These are phyloP conservation scores for Chlorella sorokiniana DNA, from an alignment of 139 green algal species.

Conservation along the genomic window DNA sequence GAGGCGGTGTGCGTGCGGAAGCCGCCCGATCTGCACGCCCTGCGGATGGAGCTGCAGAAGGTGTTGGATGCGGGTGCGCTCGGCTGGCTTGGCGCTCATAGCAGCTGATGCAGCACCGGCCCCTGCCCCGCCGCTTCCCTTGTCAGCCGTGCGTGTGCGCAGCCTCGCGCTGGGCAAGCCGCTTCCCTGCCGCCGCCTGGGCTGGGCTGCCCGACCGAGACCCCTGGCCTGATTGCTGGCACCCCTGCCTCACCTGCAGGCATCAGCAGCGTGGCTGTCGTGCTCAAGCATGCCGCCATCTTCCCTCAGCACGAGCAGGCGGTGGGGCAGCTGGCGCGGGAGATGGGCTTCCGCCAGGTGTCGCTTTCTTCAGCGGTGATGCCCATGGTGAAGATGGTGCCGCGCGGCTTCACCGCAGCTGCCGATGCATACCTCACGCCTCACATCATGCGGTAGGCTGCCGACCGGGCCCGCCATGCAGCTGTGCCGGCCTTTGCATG, in stretches of 20 bases:
- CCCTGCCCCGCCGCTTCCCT: too few relatives aligned
- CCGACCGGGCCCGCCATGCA: background rate
- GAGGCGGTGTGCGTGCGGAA: slow-evolving; percentile 77
- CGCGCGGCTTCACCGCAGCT: slow-evolving; percentile 91
- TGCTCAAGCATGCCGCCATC: slow-evolving; percentile 93
- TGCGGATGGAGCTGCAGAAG: slow-evolving; percentile 65
- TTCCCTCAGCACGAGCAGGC: slow-evolving; percentile 87
- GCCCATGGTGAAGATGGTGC: slow-evolving; percentile 98
- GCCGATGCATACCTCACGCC: slow-evolving; percentile 97
- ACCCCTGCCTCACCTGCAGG: slow-evolving; percentile 61
- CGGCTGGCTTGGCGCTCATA: background rate
- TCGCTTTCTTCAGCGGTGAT: slow-evolving; percentile 83
- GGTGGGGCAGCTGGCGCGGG: slow-evolving; percentile 70
- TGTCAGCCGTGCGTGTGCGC: too few relatives aligned
- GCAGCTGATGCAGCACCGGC: background rate
- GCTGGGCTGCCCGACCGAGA: too few relatives aligned
- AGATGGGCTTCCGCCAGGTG: slow-evolving; percentile 85
- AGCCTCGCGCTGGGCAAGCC: too few relatives aligned
- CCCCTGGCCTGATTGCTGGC: background rate
- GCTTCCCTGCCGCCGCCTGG: background rate
- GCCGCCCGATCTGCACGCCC: slow-evolving; percentile 59
- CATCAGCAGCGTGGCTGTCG: slow-evolving; percentile 87
- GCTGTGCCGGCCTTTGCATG: too few relatives aligned
- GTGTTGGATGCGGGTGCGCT: slow-evolving; percentile 43
- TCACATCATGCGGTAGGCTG: slow-evolving; percentile 80